phyloP scores from a whole-genome alignment of 2,329 filamentous ascomycete species.

The Aureobasidium leucospermi region DNA sequence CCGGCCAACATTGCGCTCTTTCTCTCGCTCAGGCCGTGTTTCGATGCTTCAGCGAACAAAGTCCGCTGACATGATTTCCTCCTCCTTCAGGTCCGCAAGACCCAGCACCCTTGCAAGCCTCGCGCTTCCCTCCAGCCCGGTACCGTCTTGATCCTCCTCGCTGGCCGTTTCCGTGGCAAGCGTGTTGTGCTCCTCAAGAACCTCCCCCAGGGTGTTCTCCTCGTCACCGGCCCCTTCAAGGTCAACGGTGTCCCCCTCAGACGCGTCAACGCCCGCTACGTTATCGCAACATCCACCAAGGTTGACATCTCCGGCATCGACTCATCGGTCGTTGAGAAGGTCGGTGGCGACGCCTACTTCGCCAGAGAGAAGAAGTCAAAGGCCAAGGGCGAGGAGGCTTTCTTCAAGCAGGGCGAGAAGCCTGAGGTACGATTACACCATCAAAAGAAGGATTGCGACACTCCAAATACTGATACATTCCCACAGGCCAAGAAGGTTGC shows the following conservation, averaged over 20 bases:
- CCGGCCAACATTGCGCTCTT: not conserved
- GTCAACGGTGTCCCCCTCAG: conserved; percentile 98
- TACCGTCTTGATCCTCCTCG: conserved; percentile 96
- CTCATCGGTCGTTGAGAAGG: conserved; percentile 65
- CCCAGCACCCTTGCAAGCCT: conserved; percentile 77
- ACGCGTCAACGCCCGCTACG: conserved; percentile 85
- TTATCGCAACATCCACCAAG: conserved; percentile 83
- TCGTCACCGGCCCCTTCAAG: conserved; percentile 99
- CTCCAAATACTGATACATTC: conserved; percentile 13
- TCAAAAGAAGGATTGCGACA: not conserved
- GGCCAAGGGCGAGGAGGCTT: conserved; percentile 95
- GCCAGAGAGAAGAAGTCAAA: conserved; percentile 88
- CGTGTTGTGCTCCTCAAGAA: conserved; percentile 97
- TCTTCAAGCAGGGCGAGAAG: conserved; percentile 99
- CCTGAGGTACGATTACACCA: conserved; percentile 63
- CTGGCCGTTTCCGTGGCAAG: conserved; percentile 99
- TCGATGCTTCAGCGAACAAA: not conserved
- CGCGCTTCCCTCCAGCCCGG: conserved; percentile 88
- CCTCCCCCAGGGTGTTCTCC: conserved; percentile 94
- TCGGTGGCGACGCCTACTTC: conserved; percentile 81
- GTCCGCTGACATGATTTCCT: not conserved
- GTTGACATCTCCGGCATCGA: conserved; percentile 82
- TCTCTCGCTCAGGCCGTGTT: not conserved
- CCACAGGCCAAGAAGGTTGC: conserved; percentile 71
- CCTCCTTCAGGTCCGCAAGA: conserved; percentile 78